These are phyloP conservation scores for Alternaria alternata DNA, from an alignment of 2,329 filamentous ascomycete genomes.

Conservation along the genomic window DNA sequence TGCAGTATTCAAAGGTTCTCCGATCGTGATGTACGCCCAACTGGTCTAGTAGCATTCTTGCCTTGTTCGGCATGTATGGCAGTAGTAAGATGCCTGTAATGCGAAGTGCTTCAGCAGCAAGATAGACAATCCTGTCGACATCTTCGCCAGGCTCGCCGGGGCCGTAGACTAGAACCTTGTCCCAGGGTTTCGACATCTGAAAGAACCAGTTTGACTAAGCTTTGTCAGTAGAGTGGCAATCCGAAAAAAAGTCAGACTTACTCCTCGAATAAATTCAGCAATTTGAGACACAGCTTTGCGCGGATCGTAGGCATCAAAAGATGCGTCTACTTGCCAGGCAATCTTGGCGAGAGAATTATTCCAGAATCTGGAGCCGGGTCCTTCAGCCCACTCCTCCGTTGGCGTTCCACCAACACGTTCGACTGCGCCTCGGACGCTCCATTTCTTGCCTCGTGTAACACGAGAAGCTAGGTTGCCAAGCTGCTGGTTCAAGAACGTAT, in stretches of 20 bases:
- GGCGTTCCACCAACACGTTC: conserved; percentile 41
- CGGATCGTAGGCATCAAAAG: conserved; percentile 40
- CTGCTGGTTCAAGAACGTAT: conserved; percentile 77
- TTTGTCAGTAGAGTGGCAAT: conserved; percentile 1
- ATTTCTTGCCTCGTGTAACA: conserved; percentile 72
- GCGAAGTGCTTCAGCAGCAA: conserved; percentile 77
- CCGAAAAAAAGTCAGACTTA: conserved; percentile 21
- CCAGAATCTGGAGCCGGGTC: conserved; percentile 40
- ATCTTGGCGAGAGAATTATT: conserved; percentile 50
- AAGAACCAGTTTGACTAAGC: conserved; percentile 72
- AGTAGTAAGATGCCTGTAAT: conserved; percentile 85
- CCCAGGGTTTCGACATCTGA: conserved; percentile 73
- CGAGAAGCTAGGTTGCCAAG: conserved; percentile 83
- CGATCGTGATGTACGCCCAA: conserved; percentile 73
- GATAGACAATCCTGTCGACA: conserved; percentile 66
- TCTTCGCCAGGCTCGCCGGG: conserved; percentile 43
- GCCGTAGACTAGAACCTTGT: conserved; percentile 53
- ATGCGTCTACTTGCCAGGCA: conserved; percentile 29
- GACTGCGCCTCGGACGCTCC: conserved; percentile 71
- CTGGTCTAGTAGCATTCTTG: conserved; percentile 74
- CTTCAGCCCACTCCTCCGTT: conserved; percentile 39
- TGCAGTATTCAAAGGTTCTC: conserved; percentile 70
- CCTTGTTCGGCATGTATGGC: conserved; percentile 87
- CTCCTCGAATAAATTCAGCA: conserved; percentile 38
- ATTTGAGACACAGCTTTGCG: conserved; percentile 37